Conservation (phyloP, 805 yeast species). For the Suhomyces prunicola region DNA sequence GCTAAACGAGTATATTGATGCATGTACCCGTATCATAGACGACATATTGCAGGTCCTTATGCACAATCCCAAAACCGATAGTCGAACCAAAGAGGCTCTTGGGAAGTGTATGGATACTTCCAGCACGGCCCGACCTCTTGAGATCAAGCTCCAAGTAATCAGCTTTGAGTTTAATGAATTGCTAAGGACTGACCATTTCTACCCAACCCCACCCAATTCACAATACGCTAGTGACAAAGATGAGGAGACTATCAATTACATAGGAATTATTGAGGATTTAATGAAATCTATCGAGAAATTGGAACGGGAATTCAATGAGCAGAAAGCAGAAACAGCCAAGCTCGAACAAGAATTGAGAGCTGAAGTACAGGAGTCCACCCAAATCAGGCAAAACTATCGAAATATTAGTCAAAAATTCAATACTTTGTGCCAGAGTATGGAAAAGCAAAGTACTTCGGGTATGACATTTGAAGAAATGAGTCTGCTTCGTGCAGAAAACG, state of each 20-base stretch:
- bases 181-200: constrained; percentile 1
- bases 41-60: constrained; percentile 19
- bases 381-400: constrained; percentile 19
- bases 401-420: constrained; percentile 18
- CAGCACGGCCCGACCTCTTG: constrained; percentile 15
- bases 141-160: constrained; percentile 22
- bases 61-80: constrained; percentile 16
- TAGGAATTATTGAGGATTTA: constrained; percentile 18
- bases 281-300: constrained; percentile 18
- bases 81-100: constrained; percentile 15
- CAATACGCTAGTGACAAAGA: neutral
- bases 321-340: constrained; percentile 17
- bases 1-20: constrained; percentile 11
- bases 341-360: constrained; percentile 19
- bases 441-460: neutral
- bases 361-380: constrained; percentile 22
- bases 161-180: constrained; percentile 16
- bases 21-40: constrained; percentile 15
- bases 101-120: constrained; percentile 12
- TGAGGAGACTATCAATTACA: constrained; percentile 9
- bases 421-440: constrained; percentile 6
- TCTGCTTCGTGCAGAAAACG: constrained; percentile 15
- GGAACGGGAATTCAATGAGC: constrained; percentile 17
- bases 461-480: constrained; percentile 6
- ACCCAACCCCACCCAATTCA: constrained; percentile 14